Base-by-base conservation (phyloP, 1,284 basidiomycete species). In the Malassezia slooffiae region DNA sequence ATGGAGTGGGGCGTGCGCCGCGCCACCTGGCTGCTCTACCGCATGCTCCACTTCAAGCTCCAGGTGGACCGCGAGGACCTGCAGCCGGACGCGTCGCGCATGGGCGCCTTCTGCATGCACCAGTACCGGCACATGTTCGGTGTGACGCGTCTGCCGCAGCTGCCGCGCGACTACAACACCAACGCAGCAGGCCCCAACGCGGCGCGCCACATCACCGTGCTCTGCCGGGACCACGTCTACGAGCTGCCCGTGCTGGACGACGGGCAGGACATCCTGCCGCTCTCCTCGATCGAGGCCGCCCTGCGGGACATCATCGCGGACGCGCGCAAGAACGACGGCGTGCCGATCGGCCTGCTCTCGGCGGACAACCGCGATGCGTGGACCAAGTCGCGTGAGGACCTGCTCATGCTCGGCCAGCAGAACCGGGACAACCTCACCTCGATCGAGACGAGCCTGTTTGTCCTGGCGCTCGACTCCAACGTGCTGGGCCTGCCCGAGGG, bases 151-250 rank as follows among this genome's bases (percentile, higher is more conserved):
- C 67, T 70, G 41, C 68, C 68, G 12, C 42, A 52, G 17, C 75
- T 22, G 62, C 75, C 34, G 54, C 71, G 20, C 74, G 77, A 27
- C 53, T 74, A 11, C 54, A 72, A 34, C 52, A 67, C 55, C 66
- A 52, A 61, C 9, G 59, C 69, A 13, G 43, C 48, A 12, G 54
- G 54, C 36, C 65, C 77, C 21, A 72, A 75, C n/a, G 71, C 75
- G 26, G 75, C 80, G 7, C 74, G 74, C 23, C 79, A 80, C 58
- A 71, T 89, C 36, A 74, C 83, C 13, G 74, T 95, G 37, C 76
- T 86, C 67, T 72, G 83, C 8, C 78, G 83, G 55, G 81, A 88
- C 71, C 86, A 81, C 76, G 78, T 81, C 57, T 95, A 95, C 66
- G 75, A 80, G 8, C 73, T 95, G 40, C 78, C 81, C 39, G 81